phyloP scores from a whole-genome alignment of 139 green algal genomes.

The Chlamydomonas schloesseri region DNA sequence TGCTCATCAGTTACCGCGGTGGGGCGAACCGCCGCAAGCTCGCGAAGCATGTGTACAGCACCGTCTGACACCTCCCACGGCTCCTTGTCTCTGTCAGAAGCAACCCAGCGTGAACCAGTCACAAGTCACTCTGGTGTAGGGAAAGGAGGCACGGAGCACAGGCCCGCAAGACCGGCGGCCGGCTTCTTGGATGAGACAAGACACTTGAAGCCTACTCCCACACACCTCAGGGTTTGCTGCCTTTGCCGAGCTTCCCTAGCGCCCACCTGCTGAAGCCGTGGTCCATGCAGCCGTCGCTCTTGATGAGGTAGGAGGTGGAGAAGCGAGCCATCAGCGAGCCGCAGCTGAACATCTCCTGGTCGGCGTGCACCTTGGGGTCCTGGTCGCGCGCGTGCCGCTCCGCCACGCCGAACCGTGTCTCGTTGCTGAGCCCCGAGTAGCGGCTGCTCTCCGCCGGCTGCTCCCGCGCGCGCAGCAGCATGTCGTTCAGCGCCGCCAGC shows the following conservation, averaged over 20 bases:
- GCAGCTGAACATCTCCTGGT: constrained; percentile 86
- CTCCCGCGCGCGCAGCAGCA: constrained; percentile 75
- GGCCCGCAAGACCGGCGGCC: no score
- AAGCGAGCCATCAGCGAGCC: constrained; percentile 72
- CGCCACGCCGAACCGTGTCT: constrained; percentile 68
- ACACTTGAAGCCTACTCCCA: no score
- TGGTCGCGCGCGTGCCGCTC: not conserved
- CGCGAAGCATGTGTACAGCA: constrained; percentile 82
- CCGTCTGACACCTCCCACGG: constrained; percentile 95
- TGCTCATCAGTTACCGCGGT: constrained; percentile 30
- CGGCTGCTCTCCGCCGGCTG: constrained; percentile 70
- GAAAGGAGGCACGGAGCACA: no score
- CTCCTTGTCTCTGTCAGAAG: constrained; percentile 71
- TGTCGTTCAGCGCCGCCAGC: constrained; percentile 34
- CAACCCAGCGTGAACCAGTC: no score
- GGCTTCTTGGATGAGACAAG: no score
- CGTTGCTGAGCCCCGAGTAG: constrained; percentile 74
- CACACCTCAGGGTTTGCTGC: constrained; percentile 54
- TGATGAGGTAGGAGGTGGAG: constrained; percentile 61
- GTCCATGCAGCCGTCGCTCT: constrained; percentile 89
- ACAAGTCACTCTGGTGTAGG: no score
- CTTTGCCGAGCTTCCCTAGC: constrained; percentile 52
- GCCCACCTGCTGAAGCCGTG: constrained; percentile 82
- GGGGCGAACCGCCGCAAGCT: constrained; percentile 68
- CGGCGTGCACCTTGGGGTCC: constrained; percentile 60